Evolutionary conservation across 1,284 basidiomycete species (phyloP).

Genomic region (Trametes versicolor): DNA sequence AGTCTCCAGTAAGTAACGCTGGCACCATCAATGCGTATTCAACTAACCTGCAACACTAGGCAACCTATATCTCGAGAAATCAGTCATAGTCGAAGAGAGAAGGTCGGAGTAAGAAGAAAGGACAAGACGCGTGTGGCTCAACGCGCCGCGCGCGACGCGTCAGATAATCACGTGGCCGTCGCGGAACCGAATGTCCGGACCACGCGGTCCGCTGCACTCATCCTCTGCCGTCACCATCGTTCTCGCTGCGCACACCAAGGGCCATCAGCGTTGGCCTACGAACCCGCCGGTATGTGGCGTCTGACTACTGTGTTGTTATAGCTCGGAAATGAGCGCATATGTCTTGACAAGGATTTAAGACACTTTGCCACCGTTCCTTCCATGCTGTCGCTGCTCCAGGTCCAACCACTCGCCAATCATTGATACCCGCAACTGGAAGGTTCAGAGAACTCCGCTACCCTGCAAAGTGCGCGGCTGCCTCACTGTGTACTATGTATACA

Average conservation of each 20-base stretch:
- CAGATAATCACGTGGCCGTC: slow-evolving; percentile 14
- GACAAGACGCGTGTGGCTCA: slow-evolving; percentile 23
- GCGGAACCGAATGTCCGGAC: not conserved
- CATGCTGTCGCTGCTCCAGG: too few relatives aligned
- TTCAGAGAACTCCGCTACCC: too few relatives aligned
- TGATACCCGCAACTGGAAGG: not conserved
- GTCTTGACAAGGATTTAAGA: too few relatives aligned
- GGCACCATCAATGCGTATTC: not conserved
- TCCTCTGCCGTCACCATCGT: too few relatives aligned
- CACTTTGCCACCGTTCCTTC: not conserved
- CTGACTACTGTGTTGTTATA: not conserved
- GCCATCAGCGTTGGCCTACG: too few relatives aligned
- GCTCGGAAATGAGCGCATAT: too few relatives aligned
- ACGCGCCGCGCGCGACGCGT: slow-evolving; percentile 21
- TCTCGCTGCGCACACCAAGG: too few relatives aligned
- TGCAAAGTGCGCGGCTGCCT: not conserved
- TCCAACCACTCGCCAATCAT: slow-evolving; percentile 4
- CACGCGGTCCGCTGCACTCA: too few relatives aligned
- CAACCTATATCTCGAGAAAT: slow-evolving; percentile 10
- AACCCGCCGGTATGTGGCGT: not conserved
- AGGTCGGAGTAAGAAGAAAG: not conserved
- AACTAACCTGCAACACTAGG: slow-evolving; percentile 17
- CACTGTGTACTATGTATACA: not conserved
- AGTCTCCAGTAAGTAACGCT: too few relatives aligned
- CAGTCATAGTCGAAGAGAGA: slow-evolving; percentile 6